Evolutionary conservation across 2,329 filamentous ascomycete genomes (phyloP), one percentile per base, ranked within the genome.

Genomic region (Ophiostoma pallidulum): DNA sequence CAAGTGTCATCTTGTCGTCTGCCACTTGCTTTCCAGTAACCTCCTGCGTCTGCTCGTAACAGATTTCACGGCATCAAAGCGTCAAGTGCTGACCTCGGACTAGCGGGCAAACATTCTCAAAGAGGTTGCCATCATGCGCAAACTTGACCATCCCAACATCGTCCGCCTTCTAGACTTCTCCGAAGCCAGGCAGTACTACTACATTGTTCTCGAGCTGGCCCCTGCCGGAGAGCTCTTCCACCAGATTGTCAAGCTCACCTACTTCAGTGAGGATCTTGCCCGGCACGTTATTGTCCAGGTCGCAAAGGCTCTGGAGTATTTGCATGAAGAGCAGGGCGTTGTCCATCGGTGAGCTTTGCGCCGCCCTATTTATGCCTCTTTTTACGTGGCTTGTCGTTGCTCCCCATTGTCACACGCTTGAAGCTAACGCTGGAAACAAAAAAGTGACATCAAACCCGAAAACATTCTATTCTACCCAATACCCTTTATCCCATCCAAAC

Each of bases 101-200:
- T 40, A 98, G 92, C 79, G 92, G 69, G 87, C 91, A 54, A 98
- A 97, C 61, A 97, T 98, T 56, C 71, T 98, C 52, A 98, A 98
- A 69, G 92, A 98, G 66, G 92, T 98, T 13, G 87, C 95, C 60
- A 98, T 98, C 58, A 98, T 98, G 91, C 87, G 90, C 54, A 86
- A 94, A 60, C 75, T 98, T 41, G 89, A 97, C 56, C 92, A 98
- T 58, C 90, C 91, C 53, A 97, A 97, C 63, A 92, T 98, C 52
- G 81, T 96, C 65, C 91, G 88, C 62, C 78, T 98, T 49, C 76
- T 97, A 59, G 88, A 95, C 59, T 97, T 97, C 62, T 85, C 85
- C 54, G 92, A 98, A 66, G 94, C 90, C 1, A 77, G 78, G 50
- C 89, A 97, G 64, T 96, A 96, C 64, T 97, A 97, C 68, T 98